Evolutionary conservation across 371 early-diverging fungal species (phyloP).

Genomic region (Nematocida ironsii): DNA sequence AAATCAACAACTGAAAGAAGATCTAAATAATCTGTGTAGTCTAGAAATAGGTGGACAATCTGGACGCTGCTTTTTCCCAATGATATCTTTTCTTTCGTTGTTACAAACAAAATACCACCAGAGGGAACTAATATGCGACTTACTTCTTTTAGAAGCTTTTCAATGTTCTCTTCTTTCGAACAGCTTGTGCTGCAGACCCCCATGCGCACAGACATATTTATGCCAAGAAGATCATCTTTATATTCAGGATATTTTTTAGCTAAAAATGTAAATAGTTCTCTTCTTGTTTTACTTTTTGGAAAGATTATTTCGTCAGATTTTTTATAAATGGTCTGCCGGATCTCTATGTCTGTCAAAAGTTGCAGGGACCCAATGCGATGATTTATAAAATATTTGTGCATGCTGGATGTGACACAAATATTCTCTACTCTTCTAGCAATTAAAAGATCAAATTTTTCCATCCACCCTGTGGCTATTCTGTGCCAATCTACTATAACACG

Average conservation of each 20-base stretch:
- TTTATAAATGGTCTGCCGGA: background rate
- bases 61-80: slow-evolving; percentile 11
- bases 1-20: slow-evolving; percentile 47
- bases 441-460: slow-evolving; percentile 1
- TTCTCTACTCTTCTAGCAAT: slow-evolving; percentile 16
- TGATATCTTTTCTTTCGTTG: slow-evolving; percentile 33
- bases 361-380: background rate
- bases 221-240: background rate
- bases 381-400: slow-evolving; percentile 27
- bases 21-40: slow-evolving; percentile 34
- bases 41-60: slow-evolving; percentile 36
- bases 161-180: slow-evolving; percentile 44
- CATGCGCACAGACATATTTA: background rate
- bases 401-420: slow-evolving; percentile 10
- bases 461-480: slow-evolving; percentile 11
- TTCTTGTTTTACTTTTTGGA: background rate
- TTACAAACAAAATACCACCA: slow-evolving; percentile 32
- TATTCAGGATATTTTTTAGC: slow-evolving; percentile 41
- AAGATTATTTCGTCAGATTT: background rate
- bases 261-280: slow-evolving; percentile 19
- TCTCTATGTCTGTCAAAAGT: slow-evolving; percentile 20
- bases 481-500: slow-evolving; percentile 46
- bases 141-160: slow-evolving; percentile 12
- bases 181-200: slow-evolving; percentile 56
- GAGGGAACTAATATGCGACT: background rate